Evolutionary conservation across 306 rosid genomes (phyloP).

Genomic region (Hippophae tibetana): DNA sequence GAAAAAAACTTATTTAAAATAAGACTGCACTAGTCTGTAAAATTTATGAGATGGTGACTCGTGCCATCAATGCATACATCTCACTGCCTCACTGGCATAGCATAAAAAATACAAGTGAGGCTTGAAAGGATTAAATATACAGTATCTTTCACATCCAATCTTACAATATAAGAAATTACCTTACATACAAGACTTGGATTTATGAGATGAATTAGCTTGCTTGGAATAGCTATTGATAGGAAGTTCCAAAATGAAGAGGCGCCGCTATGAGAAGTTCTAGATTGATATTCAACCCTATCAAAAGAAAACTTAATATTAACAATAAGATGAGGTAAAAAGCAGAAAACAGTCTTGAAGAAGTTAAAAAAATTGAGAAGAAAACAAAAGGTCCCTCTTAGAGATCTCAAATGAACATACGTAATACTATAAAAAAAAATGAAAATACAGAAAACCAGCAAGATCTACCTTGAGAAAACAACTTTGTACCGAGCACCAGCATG

Average conservation of each 20-base stretch:
- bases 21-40: too few species aligned
- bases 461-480: conserved; percentile 86
- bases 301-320: conserved; percentile 18
- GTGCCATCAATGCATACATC: not conserved
- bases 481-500: conserved; percentile 91
- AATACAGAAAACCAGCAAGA: conserved; percentile 15
- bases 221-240: not conserved
- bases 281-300: conserved; percentile 91
- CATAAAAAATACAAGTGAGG: not conserved
- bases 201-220: not conserved
- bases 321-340: not conserved
- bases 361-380: not conserved
- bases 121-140: not conserved
- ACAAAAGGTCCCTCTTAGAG: not conserved
- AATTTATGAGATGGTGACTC: too few species aligned
- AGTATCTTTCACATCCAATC: not conserved
- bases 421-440: not conserved
- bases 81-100: too few species aligned
- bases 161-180: not conserved
- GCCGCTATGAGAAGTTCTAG: conserved; percentile 46
- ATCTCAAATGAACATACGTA: not conserved
- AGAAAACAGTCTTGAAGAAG: not conserved
- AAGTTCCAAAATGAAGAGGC: conserved; percentile 67
- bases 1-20: too few species aligned
- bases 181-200: not conserved